Evolutionary conservation across 2,329 filamentous ascomycete genomes (phyloP), one percentile per base, ranked within the genome.

Genomic region (Fusarium tricinctum): DNA sequence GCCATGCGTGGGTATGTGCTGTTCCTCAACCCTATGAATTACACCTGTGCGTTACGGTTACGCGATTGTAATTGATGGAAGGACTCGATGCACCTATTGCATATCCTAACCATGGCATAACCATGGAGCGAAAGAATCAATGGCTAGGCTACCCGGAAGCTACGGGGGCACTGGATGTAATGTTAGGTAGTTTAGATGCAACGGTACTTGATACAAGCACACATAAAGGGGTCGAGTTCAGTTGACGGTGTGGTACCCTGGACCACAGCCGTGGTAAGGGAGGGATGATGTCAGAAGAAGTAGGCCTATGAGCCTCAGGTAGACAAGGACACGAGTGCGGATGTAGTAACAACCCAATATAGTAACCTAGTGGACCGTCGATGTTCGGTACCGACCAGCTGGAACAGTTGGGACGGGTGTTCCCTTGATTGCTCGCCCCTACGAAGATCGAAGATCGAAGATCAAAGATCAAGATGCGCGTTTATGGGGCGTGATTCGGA

Each of bases 371-470:
- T 56, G 60, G 19, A 46, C 28, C 23, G 38, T 28, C 26, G 43
- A 48, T 28, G 35, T 30, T 56, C 39, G 63, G 47, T 70, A 68
- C 67, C 67, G 55, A 65, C 20, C n/a, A 42, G 49, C 47, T 61
- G 67, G 67, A 50, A 58, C 43, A 46, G 28, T 60, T 17, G 56
- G 61, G 39, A 51, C 44, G 66, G 66, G 56, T 35, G 33, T 51
- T 55, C 50, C 60, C 65, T 61, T 60, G 46, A 33, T 58, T 43
- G 40, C 26, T 55, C 42, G 51, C 46, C 39, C 47, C 42, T 65
- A 32, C 14, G 46, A 49, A 46, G 58, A 63, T 53, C 50, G 14
- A 30, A 30, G 43, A 33, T 39, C 20, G n/a, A n/a, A n/a, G 58
- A 63, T 53, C 50, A n/a, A 30, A 30, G 43, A 33, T 39, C 20